phyloP scores from a whole-genome alignment of 441 rosid genomes.

The Croton setiger region DNA sequence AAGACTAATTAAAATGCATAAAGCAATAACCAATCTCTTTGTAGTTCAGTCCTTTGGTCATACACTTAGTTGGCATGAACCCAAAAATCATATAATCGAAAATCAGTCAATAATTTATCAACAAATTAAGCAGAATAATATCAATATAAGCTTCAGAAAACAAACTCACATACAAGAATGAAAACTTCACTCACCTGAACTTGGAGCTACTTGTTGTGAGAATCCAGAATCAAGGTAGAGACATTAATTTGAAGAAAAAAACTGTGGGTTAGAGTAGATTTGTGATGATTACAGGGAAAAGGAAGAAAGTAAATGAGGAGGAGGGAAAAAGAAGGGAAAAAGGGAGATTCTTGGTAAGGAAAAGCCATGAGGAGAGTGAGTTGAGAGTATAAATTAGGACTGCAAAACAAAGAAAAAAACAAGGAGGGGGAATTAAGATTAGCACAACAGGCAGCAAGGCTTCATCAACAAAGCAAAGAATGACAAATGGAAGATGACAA shows the following conservation, averaged over 20 bases:
- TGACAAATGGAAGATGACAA: constrained; percentile 37
- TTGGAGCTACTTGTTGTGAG: constrained; percentile 14
- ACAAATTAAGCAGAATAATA: neutral
- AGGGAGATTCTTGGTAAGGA: neutral
- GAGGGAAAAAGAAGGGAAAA: neutral
- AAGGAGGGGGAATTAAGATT: constrained; percentile 9
- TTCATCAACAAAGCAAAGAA: neutral
- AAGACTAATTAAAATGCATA: too few species aligned
- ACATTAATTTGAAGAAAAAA: neutral
- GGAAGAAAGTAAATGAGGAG: neutral
- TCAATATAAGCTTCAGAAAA: neutral
- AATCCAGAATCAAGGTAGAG: constrained; percentile 4
- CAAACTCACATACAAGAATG: neutral
- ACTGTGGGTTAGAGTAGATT: neutral
- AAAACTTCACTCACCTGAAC: constrained; percentile 7
- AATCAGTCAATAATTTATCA: neutral
- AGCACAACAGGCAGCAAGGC: constrained; percentile 27
- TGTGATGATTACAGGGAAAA: neutral
- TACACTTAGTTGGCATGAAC: constrained; percentile 3
- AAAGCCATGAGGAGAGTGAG: constrained; percentile 10
- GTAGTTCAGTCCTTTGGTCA: neutral
- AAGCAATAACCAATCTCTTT: neutral
- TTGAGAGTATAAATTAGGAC: constrained; percentile 12
- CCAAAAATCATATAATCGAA: neutral
- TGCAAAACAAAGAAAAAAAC: constrained; percentile 14